Evolutionary conservation across 495 filamentous ascomycete genomes (phyloP).

Genomic region (Penicillium diatomitis): DNA sequence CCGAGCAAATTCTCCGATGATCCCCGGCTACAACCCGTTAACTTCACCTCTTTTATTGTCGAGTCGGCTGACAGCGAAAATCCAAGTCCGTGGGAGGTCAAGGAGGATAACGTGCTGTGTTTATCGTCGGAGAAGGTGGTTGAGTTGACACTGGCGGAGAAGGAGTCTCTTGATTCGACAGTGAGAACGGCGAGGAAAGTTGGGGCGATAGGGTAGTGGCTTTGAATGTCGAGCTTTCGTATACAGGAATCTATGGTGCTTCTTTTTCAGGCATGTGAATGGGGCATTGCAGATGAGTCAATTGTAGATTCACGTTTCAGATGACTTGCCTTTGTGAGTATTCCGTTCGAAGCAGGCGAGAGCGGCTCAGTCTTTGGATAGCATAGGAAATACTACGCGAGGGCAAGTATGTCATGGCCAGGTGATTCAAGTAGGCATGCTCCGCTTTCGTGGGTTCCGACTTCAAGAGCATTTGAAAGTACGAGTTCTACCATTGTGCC

Average conservation of each 20-base stretch:
- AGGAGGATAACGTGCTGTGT: background rate
- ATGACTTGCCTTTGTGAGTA: no score
- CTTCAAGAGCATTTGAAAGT: no score
- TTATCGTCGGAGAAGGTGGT: background rate
- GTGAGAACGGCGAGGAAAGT: background rate
- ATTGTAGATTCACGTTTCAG: no score
- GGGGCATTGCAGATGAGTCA: no score
- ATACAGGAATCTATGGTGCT: no score
- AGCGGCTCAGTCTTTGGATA: background rate
- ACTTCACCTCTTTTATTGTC: background rate
- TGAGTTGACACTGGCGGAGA: background rate
- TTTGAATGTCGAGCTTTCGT: no score
- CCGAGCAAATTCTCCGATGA: conserved; percentile 12
- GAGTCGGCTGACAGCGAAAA: background rate
- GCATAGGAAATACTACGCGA: no score
- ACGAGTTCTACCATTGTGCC: no score
- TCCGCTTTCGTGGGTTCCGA: no score
- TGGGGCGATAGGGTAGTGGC: background rate
- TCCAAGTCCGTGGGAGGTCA: background rate
- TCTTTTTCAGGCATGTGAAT: no score
- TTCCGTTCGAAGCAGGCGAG: background rate
- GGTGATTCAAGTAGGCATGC: no score
- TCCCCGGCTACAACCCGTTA: background rate
- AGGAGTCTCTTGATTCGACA: background rate
- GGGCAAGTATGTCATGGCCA: no score